Percentiles rank a stretch among this genome's conserved stretches.
These are phyloP conservation scores for Populus ilicifolia DNA, from an alignment of 345 rosid species.

Conservation along the genomic window DNA sequence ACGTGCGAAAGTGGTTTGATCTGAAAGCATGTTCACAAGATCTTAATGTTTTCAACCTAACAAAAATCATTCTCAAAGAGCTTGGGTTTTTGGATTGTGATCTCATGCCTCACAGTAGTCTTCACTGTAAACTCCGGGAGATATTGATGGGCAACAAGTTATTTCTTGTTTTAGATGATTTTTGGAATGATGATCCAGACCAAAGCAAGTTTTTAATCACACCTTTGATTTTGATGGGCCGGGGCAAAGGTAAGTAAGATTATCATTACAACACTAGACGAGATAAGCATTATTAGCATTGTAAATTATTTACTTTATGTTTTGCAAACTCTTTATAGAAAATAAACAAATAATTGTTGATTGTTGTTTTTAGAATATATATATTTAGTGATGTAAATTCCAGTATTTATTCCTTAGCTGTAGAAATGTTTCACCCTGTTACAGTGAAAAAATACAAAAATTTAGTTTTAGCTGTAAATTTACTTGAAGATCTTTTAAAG, in stretches of 20 bases:
- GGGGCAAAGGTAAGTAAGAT: neutral
- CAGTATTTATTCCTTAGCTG: fast-evolving
- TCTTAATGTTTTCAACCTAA: neutral
- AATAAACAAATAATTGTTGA: no score
- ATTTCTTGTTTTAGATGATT: constrained; percentile 8
- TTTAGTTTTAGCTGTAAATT: no score
- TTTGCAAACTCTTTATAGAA: no score
- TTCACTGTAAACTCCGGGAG: neutral
- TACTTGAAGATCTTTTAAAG: no score
- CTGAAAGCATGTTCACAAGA: neutral
- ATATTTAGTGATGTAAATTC: no score
- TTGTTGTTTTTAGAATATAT: no score
- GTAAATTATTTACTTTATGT: no score
- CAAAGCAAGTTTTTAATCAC: neutral
- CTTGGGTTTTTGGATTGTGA: neutral
- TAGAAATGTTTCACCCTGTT: no score
- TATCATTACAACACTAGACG: neutral
- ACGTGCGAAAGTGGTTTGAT: neutral
- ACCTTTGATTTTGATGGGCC: neutral
- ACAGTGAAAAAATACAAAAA: fast-evolving
- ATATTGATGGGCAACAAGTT: neutral
- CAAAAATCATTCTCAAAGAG: neutral
- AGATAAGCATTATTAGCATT: no score
- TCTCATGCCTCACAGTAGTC: neutral
- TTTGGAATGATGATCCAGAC: neutral